Percentiles rank a stretch among this genome's conserved stretches.
phyloP scores from a whole-genome alignment of 169 alveolate genomes.

The Cryptosporidium canis region DNA sequence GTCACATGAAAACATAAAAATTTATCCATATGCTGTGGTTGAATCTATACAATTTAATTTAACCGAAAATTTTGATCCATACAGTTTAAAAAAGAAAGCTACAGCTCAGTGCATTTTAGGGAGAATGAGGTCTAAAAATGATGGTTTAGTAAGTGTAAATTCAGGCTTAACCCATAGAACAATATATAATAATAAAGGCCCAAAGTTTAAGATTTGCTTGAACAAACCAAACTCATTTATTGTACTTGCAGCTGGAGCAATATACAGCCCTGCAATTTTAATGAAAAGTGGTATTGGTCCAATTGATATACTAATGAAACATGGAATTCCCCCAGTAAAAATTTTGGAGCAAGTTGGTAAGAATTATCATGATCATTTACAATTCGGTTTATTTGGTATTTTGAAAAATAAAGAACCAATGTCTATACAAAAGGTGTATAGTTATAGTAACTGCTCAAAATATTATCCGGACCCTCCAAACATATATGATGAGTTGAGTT shows the following conservation, averaged over 20 bases:
- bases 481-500: slow-evolving; percentile 42
- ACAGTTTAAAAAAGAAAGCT: slow-evolving; percentile 26
- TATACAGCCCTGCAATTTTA: slow-evolving; percentile 57
- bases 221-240: slow-evolving; percentile 48
- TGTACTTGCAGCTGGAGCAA: slow-evolving; percentile 61
- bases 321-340: slow-evolving; percentile 51
- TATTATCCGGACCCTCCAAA: slow-evolving; percentile 67
- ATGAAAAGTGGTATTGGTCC: slow-evolving; percentile 73
- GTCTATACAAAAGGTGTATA: slow-evolving; percentile 63
- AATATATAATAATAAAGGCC: slow-evolving; percentile 50
- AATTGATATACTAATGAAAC: slow-evolving; percentile 13
- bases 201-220: slow-evolving; percentile 42
- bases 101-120: slow-evolving; percentile 52
- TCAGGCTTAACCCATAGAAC: slow-evolving; percentile 68
- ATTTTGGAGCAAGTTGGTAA: slow-evolving; percentile 67
- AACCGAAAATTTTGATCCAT: slow-evolving; percentile 45
- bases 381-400: slow-evolving; percentile 67
- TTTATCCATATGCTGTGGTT: slow-evolving; percentile 56
- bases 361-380: slow-evolving; percentile 72
- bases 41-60: slow-evolving; percentile 42
- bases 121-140: slow-evolving; percentile 49
- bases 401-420: slow-evolving; percentile 61
- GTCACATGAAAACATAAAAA: slow-evolving; percentile 62
- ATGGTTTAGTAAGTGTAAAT: slow-evolving; percentile 47
- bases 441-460: slow-evolving; percentile 63